Evolutionary conservation across 495 filamentous ascomycete species (phyloP), one percentile per base, ranked within the genome.

Genomic region (Lepidopterella palustris): DNA sequence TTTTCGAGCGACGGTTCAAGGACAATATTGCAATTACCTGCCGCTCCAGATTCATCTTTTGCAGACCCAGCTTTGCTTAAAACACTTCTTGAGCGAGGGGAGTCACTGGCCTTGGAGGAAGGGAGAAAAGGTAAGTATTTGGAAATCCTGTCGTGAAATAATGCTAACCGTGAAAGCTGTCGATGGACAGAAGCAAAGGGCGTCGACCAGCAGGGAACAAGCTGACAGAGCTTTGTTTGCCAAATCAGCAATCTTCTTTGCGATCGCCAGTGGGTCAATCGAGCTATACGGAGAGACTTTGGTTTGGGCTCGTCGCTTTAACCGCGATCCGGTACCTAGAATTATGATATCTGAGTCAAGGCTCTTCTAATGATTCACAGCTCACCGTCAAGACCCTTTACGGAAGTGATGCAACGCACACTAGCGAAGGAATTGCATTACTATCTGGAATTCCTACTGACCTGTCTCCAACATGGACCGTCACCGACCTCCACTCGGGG

Each of bases 221-320:
- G n/a, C 57, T 25, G 61, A 67, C 24, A 58, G 70, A 55, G 69
- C 67, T 4, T 57, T 57, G 40, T 67, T 66, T 45, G 70, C 70
- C n/a, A 58, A 59, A 39, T 65, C 66, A 9, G 62, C 63, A 1
- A 27, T 66, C 6, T 40, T 56, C 23, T 70, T 68, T 45, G 64
- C 69, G n/a, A 66, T 71, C 35, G 70, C 70, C 25, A 71, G 66
- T 47, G 65, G 69, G 3, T 65, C 59, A 28, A 52, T 71, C 8
- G 57, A 68, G 6, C 26, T 70, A 13, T 70, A 68, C 28, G 45
- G 51, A 15, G 61, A 71, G 26, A 65, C 60, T 28, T 18, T 67
- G 13, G 21, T 59, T 25, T 74, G 71, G 71, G 51, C 64, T n/a
- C 65, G 65, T 4, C 71, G 71, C 5, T 74, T 66, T 40, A 55